Evolutionary conservation across 345 rosid genomes (phyloP), one percentile per base, ranked within the genome.

Genomic region (Pugionium cornutum): DNA sequence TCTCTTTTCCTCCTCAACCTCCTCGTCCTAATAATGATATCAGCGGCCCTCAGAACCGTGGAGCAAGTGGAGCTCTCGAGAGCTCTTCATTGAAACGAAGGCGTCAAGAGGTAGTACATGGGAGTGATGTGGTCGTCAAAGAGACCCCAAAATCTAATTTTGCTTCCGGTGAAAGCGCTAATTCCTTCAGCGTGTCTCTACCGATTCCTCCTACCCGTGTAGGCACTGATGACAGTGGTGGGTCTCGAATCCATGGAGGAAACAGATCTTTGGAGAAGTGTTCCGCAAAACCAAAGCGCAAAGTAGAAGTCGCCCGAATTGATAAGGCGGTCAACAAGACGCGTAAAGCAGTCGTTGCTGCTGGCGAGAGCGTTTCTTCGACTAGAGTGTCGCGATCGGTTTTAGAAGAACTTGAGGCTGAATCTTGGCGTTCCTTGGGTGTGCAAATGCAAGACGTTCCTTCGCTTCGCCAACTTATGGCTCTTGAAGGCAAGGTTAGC

Each of bases 351-450:
- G 30, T 82, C 30, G 27, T 82, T 33, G 82, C 77, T 3, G 79
- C 90, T 1, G 79, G 83, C 18, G 86, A 83, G 70, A 76, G 79
- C 42, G 89, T 86, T 53, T 80, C 89, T 11, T 64, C 95, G 0
- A 86, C 88, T 83, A 80, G 82, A 73, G 86, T 86, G 49, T 79
- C 84, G 9, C 67, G 75, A 69, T 73, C 77, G 2, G 91, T 68
- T 62, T 67, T 85, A 29, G 34, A 54, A 59, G 53, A 56, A 2
- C 76, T 88, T 65, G 74, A 71, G 72, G 85, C 73, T 41, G 86
- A 86, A 57, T 83, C 96, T 31, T 88, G 97, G 97, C 83, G 75
- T 50, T 78, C 89, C 0, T 69, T 94, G 53, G 92, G 94, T 1
- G 79, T 88, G 37, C 75, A 75, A 56, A 81, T 89, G 94, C 88